Base-by-base conservation (phyloP, 2,329 filamentous ascomycete genomes). In the Myriosclerotinia curreyana region DNA sequence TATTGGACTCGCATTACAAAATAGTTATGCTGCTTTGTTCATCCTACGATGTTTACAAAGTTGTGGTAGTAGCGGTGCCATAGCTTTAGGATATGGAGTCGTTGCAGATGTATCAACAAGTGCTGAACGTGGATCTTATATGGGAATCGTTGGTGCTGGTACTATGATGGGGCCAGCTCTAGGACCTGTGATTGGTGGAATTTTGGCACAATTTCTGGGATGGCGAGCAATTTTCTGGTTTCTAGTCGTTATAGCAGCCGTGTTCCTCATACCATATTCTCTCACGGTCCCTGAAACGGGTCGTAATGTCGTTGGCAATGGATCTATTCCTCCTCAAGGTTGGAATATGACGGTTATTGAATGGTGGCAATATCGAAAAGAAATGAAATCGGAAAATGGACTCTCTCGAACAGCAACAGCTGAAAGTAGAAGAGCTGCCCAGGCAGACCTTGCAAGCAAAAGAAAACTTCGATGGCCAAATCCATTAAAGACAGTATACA, bases 51-150 rank as follows among this genome's bases (percentile, higher is more conserved):
- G 81, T 69, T 69, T 87, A 17, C 86, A 88, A 70, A 84, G 82
- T 22, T 79, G 82, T 0, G 85, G 82, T 0, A 82, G 79, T 66
- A 81, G 79, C 66, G 80, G 80, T 0, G 83, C 88, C 0, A 79
- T 92, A n/a, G 87, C 90, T 0, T 78, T 95, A 1, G 85, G 84
- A 0, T 88, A 83, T 66, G 90, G 86, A 2, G 85, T 92, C 1
- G 83, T 93, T 17, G 86, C 88, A 0, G 91, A 95, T 70, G 81
- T 92, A 6, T 82, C 86, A 0, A 85, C 87, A 0, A 86, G 83
- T 53, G 81, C 83, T 0, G 88, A 94, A 74, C 79, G 91, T 69
- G 91, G 90, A 3, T 83, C 82, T 64, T 93, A 90, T 71, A 87
- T 93, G 78, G 89, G 85, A 59, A 82, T 86, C 66, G 83, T 86